phyloP scores from a whole-genome alignment of 2,329 filamentous ascomycete genomes.

The Acephala macrosclerotiorum region DNA sequence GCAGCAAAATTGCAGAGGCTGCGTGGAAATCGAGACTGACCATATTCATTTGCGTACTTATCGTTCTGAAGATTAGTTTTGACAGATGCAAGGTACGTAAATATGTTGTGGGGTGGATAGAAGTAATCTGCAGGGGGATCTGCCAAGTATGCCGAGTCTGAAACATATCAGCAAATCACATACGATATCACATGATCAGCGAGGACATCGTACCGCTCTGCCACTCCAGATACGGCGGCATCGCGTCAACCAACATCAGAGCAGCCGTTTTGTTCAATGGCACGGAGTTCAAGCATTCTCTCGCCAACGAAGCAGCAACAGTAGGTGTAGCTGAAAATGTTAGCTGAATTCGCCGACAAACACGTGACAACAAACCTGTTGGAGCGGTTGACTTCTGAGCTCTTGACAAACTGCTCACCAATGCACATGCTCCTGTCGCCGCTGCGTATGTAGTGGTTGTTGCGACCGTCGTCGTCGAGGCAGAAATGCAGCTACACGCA shows the following conservation, averaged over 20 bases:
- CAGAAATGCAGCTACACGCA: constrained; percentile 35
- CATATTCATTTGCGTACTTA: constrained; percentile 58
- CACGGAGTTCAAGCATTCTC: constrained; percentile 43
- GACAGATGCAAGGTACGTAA: constrained; percentile 54
- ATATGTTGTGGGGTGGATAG: constrained; percentile 56
- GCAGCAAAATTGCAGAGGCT: background rate
- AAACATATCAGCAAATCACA: constrained; percentile 20
- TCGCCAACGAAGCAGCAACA: constrained; percentile 40
- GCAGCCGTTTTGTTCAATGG: constrained; percentile 39
- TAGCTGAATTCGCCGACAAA: background rate
- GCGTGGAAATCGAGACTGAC: background rate
- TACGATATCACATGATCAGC: background rate
- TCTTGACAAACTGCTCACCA: constrained; percentile 38
- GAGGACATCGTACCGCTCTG: constrained; percentile 37
- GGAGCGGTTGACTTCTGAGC: constrained; percentile 33
- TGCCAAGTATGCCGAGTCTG: constrained; percentile 48
- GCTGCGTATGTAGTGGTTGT: constrained; percentile 13
- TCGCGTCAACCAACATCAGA: constrained; percentile 35
- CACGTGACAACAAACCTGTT: constrained; percentile 29
- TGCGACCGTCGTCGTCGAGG: constrained; percentile 18
- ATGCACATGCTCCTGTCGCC: constrained; percentile 35
- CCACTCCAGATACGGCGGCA: constrained; percentile 42
- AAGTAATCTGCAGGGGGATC: constrained; percentile 59
- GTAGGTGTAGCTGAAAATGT: constrained; percentile 35
- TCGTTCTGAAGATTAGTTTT: constrained; percentile 50